phyloP scores from a whole-genome alignment of 1,139 yeast species.

The Sugiyamaella sp. region DNA sequence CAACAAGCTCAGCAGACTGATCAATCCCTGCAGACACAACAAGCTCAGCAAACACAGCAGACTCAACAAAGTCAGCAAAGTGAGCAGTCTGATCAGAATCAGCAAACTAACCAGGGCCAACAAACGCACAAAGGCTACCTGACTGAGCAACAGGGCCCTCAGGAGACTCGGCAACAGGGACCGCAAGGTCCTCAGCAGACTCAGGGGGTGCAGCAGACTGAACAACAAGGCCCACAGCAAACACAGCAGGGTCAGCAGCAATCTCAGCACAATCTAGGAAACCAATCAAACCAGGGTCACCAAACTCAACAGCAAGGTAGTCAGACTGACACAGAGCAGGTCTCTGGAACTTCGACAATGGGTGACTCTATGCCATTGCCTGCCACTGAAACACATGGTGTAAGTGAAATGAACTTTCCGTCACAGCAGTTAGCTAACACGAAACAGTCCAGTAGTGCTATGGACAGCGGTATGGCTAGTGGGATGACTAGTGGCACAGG shows the following conservation, averaged over 20 bases:
- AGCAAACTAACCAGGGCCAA: neutral
- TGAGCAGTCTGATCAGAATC: neutral
- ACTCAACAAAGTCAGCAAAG: neutral
- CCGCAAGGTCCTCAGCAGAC: neutral
- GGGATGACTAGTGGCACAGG: neutral
- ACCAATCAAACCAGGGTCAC: neutral
- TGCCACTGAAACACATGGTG: neutral
- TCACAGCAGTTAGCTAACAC: neutral
- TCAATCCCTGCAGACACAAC: neutral
- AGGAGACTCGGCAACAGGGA: neutral
- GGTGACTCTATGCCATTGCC: neutral
- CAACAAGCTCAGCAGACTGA: slow-evolving; percentile 14
- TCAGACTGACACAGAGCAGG: neutral
- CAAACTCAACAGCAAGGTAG: neutral
- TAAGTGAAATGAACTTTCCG: neutral
- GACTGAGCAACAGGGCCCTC: neutral
- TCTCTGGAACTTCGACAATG: slow-evolving; percentile 1
- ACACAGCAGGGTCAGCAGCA: neutral
- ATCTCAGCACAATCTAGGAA: too few relatives aligned
- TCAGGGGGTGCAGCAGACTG: neutral
- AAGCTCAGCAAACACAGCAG: neutral
- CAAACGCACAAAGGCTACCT: neutral
- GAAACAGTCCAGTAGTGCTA: neutral
- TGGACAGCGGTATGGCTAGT: neutral
- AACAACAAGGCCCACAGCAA: neutral